Conservation (phyloP, 352 stramenopile species). For the Globisporangium okanoganense region DNA sequence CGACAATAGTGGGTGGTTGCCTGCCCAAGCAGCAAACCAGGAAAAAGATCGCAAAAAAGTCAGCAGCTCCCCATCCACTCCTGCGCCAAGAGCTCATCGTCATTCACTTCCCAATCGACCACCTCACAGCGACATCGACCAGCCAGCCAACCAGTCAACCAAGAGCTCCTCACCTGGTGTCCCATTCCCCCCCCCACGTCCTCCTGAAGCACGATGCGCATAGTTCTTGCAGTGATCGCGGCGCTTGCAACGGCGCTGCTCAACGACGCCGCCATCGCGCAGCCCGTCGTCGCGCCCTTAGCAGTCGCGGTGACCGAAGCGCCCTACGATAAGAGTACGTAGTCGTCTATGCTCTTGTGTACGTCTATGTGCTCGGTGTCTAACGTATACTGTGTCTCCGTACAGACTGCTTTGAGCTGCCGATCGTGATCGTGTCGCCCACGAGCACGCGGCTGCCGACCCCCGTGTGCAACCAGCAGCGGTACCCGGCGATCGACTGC, state of each 20-base stretch:
- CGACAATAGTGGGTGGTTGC: too few species aligned
- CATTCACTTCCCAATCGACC: conserved; percentile 3
- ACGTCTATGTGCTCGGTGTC: not conserved
- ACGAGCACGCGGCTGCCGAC: conserved; percentile 54
- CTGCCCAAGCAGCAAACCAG: not conserved
- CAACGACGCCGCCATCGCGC: not conserved
- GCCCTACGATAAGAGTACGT: conserved; percentile 13
- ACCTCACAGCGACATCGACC: conserved; percentile 2
- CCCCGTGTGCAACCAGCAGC: conserved; percentile 64
- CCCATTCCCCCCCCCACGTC: not conserved
- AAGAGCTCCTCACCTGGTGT: too few species aligned
- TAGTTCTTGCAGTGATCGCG: not conserved
- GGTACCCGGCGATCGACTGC: conserved; percentile 62
- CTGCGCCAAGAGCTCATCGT: not conserved
- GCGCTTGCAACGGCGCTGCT: conserved; percentile 6
- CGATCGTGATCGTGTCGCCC: conserved; percentile 61
- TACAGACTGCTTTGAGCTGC: conserved; percentile 59
- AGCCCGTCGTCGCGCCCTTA: not conserved
- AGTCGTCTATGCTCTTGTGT: not conserved
- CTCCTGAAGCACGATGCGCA: not conserved
- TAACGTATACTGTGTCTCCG: not conserved
- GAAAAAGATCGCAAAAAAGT: not conserved
- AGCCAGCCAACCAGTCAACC: not conserved
- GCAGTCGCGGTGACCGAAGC: not conserved
- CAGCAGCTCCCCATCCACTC: not conserved